A percentile compares a stretch with the other conserved stretches of the same genome.
Evolutionary conservation across 2,329 filamentous ascomycete species (phyloP).

Genomic region (Metarhizium album): DNA sequence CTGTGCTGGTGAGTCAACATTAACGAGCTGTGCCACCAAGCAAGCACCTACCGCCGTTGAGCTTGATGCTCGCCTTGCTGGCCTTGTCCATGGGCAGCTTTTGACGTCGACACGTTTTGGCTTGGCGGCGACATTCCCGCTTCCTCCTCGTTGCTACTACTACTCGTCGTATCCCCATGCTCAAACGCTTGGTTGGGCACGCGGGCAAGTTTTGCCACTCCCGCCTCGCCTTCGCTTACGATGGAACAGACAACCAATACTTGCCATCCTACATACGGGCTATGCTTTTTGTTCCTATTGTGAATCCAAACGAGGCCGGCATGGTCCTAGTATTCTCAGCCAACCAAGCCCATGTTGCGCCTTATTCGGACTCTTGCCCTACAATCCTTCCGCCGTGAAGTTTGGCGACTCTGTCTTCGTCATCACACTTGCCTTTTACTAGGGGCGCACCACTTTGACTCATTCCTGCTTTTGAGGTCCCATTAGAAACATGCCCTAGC

Average conservation of each 20-base stretch:
- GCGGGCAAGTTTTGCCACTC: background rate
- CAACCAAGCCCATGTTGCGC: background rate
- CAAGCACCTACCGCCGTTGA: no score
- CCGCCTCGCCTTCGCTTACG: background rate
- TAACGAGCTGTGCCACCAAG: no score
- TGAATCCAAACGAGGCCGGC: background rate
- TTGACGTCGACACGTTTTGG: no score
- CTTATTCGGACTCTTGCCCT: background rate
- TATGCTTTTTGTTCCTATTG: background rate
- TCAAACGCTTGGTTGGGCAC: background rate
- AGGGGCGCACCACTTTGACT: conserved; percentile 3
- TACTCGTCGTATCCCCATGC: background rate
- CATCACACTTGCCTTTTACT: background rate
- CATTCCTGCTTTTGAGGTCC: background rate
- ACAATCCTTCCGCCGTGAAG: background rate
- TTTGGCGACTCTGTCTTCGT: background rate
- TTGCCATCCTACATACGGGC: background rate
- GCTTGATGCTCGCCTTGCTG: background rate
- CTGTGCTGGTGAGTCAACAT: no score
- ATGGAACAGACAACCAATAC: background rate
- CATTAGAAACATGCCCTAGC: background rate
- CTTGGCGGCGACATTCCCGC: background rate
- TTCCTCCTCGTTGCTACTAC: background rate
- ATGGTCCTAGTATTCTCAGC: background rate
- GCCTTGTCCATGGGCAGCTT: background rate